Evolutionary conservation across 768 basidiomycete genomes (phyloP).

Genomic region (Lactifluus hygrophoroides): DNA sequence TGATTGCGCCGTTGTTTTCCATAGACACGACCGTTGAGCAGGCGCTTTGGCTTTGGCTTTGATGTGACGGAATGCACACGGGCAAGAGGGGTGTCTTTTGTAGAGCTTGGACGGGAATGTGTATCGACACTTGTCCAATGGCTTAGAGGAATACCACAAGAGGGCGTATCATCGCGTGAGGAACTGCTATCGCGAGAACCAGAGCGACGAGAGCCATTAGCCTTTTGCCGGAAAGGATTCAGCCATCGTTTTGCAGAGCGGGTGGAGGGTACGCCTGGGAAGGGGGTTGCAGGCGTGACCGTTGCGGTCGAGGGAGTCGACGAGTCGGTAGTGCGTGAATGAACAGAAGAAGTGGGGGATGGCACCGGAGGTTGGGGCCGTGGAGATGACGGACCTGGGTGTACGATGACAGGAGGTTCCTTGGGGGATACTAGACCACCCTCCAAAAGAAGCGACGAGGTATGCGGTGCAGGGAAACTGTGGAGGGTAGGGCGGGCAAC

Average conservation of each 20-base stretch:
- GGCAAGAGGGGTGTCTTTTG: neutral
- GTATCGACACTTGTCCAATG: conserved; percentile 11
- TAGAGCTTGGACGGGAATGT: neutral
- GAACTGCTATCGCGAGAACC: conserved; percentile 55
- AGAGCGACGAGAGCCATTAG: conserved; percentile 37
- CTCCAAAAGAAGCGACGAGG: conserved; percentile 18
- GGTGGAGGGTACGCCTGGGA: conserved; percentile 1
- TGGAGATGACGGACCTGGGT: neutral
- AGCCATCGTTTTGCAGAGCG: conserved; percentile 4
- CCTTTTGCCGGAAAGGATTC: conserved; percentile 20
- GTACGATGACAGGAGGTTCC: neutral
- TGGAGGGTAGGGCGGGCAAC: conserved; percentile 22
- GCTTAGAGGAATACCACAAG: conserved; percentile 6
- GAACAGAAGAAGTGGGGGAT: neutral
- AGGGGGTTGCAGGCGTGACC: neutral
- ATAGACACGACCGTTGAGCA: conserved; percentile 81
- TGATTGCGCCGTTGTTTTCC: conserved; percentile 31
- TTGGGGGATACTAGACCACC: conserved; percentile 1
- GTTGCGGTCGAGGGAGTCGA: conserved; percentile 15
- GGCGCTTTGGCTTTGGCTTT: conserved; percentile 30
- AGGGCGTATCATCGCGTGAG: conserved; percentile 31
- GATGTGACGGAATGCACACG: neutral
- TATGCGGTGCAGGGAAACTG: conserved; percentile 7
- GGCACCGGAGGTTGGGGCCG: neutral
- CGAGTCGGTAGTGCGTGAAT: neutral